A percentile compares a stretch with the other conserved stretches of the same genome.
phyloP scores from a whole-genome alignment of 805 yeast genomes.

The Cyberlindnera bimundalis region DNA sequence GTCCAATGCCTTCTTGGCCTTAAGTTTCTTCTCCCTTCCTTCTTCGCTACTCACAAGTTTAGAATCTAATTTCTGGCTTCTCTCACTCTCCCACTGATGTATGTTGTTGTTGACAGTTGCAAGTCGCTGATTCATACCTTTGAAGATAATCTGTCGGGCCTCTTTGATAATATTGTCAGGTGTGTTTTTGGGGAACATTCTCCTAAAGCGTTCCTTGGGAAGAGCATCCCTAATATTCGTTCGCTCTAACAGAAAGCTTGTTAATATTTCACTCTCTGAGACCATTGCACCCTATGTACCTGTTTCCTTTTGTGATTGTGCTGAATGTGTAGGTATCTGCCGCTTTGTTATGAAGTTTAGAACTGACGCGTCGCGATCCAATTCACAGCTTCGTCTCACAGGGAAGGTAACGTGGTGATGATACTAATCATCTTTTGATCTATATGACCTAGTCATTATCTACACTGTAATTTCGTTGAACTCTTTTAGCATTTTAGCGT shows the following conservation, averaged over 20 bases:
- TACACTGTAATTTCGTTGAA: not conserved
- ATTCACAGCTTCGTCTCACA: too few relatives aligned
- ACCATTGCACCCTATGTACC: too few relatives aligned
- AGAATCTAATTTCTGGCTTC: too few relatives aligned
- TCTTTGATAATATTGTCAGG: constrained; percentile 4
- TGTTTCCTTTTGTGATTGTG: too few relatives aligned
- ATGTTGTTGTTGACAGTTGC: constrained; percentile 8
- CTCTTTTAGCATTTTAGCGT: too few relatives aligned
- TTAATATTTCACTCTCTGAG: constrained; percentile 17
- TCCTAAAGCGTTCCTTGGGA: constrained; percentile 8
- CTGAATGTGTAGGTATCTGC: too few relatives aligned
- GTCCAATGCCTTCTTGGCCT: not conserved
- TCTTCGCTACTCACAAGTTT: not conserved
- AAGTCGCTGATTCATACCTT: constrained; percentile 1
- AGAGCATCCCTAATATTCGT: constrained; percentile 8
- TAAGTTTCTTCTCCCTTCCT: not conserved
- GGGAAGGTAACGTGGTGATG: too few relatives aligned
- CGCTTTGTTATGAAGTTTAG: too few relatives aligned
- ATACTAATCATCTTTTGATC: too few relatives aligned
- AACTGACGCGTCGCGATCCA: not conserved
- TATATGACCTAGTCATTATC: too few relatives aligned
- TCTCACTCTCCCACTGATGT: not conserved
- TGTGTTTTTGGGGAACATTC: constrained; percentile 17
- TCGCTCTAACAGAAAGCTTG: constrained; percentile 19
- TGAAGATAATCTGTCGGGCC: constrained; percentile 9